phyloP scores from a whole-genome alignment of 305 asterid species.

The Fraxinus ornus region DNA sequence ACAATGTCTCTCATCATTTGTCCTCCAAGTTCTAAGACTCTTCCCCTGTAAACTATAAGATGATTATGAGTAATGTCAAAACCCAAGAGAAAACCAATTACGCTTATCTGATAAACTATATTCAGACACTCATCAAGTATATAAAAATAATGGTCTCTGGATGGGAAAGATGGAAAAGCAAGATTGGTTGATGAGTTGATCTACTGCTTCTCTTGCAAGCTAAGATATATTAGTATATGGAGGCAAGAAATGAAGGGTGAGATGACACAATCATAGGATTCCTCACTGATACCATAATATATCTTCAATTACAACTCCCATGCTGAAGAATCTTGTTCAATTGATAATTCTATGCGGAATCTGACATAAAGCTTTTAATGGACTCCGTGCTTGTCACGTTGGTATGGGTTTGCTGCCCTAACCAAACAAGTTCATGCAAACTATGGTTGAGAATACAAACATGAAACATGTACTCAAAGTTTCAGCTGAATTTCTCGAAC shows the following conservation, averaged over 20 bases:
- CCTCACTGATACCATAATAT: neutral
- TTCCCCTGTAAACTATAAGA: neutral
- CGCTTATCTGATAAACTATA: neutral
- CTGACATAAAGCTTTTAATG: neutral
- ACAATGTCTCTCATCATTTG: neutral
- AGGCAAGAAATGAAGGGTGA: neutral
- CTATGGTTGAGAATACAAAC: neutral
- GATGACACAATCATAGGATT: neutral
- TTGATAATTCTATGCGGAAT: neutral
- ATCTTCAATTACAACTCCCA: neutral
- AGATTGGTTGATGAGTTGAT: neutral
- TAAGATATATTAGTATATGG: neutral
- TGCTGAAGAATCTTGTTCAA: neutral
- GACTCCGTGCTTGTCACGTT: neutral
- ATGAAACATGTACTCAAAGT: neutral
- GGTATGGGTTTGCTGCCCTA: neutral
- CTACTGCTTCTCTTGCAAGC: neutral
- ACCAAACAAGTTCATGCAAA: neutral
- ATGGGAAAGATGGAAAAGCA: neutral
- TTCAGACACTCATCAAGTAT: neutral
- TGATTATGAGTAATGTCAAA: neutral
- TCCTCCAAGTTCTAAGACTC: neutral
- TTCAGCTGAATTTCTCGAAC: neutral
- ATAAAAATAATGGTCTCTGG: neutral
- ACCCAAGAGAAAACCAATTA: neutral